Conservation (phyloP, 169 alveolate species). For the Plasmodium cynomolgi region DNA sequence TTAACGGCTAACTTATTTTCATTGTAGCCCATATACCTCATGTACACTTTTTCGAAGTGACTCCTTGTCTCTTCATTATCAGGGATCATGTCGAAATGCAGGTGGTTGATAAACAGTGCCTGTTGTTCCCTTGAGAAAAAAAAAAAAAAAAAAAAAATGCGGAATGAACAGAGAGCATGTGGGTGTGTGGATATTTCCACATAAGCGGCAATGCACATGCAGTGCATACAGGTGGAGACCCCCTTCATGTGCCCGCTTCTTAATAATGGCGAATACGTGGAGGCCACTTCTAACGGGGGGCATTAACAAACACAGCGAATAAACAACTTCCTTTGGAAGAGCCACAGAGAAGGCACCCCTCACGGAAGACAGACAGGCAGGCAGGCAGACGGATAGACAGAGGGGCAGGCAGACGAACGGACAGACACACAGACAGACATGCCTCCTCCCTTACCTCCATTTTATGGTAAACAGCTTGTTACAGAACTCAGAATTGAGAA, state of each 20-base stretch:
- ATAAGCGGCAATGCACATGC: neutral
- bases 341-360: neutral
- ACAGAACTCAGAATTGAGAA: conserved; percentile 45
- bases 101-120: conserved; percentile 15
- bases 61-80: conserved; percentile 49
- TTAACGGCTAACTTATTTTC: neutral
- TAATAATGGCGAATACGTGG: neutral
- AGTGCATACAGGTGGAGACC: neutral
- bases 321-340: neutral
- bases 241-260: too few relatives aligned
- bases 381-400: too few relatives aligned
- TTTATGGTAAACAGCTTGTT: conserved; percentile 41
- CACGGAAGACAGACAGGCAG: too few relatives aligned
- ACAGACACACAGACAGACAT: neutral
- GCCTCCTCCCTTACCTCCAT: conserved; percentile 32
- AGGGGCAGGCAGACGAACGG: neutral
- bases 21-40: conserved; percentile 61
- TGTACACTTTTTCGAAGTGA: conserved; percentile 40
- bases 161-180: neutral
- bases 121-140: conserved; percentile 28
- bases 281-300: neutral
- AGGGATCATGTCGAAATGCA: conserved; percentile 70
- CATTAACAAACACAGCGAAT: neutral
- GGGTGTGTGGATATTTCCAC: neutral
- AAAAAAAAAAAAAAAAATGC: neutral